phyloP scores from a whole-genome alignment of 805 yeast genomes.

The Wickerhamiella australiensis region DNA sequence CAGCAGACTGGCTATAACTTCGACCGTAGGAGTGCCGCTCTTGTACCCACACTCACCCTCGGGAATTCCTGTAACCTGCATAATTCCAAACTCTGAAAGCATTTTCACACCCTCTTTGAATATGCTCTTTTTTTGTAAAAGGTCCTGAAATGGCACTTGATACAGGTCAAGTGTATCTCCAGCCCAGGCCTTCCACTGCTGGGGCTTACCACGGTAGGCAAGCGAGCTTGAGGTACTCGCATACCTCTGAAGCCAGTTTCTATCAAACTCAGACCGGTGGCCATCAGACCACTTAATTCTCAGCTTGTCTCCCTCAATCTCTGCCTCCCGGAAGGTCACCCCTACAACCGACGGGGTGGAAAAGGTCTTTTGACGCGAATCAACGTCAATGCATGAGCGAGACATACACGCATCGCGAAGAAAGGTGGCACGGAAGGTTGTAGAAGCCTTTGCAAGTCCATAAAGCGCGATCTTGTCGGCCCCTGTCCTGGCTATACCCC shows the following conservation, averaged over 20 bases:
- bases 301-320: slow-evolving; percentile 26
- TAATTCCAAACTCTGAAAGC: slow-evolving; percentile 45
- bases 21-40: slow-evolving; percentile 25
- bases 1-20: slow-evolving; percentile 39
- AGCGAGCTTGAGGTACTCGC: slow-evolving; percentile 29
- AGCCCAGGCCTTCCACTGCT: slow-evolving; percentile 9
- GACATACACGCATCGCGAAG: slow-evolving; percentile 50
- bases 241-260: slow-evolving; percentile 37
- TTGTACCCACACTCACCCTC: slow-evolving; percentile 23
- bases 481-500: slow-evolving; percentile 3
- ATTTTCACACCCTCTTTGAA: slow-evolving; percentile 34
- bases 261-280: slow-evolving; percentile 34
- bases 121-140: slow-evolving; percentile 28
- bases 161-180: slow-evolving; percentile 23
- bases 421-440: slow-evolving; percentile 29
- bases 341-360: slow-evolving; percentile 38
- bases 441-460: slow-evolving; percentile 10
- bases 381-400: slow-evolving; percentile 39
- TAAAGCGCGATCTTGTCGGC: slow-evolving; percentile 1
- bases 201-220: slow-evolving; percentile 24
- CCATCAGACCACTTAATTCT: slow-evolving; percentile 41
- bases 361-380: slow-evolving; percentile 49
- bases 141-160: slow-evolving; percentile 32
- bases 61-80: slow-evolving; percentile 45
- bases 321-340: slow-evolving; percentile 13